Evolutionary conservation across 78 protist genomes (phyloP).

Genomic region (Pigoraptor vietnamica): DNA sequence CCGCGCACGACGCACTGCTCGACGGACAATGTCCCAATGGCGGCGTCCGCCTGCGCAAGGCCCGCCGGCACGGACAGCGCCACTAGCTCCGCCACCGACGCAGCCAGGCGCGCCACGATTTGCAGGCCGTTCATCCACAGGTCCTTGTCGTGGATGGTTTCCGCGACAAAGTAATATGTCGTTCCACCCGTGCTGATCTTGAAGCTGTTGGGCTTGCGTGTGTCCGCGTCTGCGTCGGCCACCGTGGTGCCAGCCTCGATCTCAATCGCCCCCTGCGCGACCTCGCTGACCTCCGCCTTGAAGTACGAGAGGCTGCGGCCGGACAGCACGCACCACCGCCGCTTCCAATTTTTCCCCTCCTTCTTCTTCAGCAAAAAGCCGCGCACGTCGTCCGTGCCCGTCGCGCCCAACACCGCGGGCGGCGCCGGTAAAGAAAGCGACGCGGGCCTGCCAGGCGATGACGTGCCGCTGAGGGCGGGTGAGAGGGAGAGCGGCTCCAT

Average conservation of each 20-base stretch:
- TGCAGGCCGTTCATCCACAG: not conserved
- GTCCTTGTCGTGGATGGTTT: not conserved
- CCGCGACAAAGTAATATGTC: not conserved
- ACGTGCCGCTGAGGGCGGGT: not conserved
- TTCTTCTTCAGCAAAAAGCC: not conserved
- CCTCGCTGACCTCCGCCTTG: not conserved
- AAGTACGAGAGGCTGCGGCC: not conserved
- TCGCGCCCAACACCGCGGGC: not conserved
- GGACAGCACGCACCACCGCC: not conserved
- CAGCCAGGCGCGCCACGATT: not conserved
- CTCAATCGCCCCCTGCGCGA: not conserved
- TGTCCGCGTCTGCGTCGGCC: not conserved
- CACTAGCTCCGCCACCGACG: not conserved
- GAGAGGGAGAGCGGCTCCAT: not conserved
- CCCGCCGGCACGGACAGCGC: not conserved
- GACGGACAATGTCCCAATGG: not conserved
- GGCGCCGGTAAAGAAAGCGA: not conserved
- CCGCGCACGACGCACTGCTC: not conserved
- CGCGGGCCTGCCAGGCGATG: not conserved
- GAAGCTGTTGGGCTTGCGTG: not conserved
- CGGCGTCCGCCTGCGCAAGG: not conserved
- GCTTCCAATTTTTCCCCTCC: conserved; percentile 8
- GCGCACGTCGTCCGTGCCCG: not conserved
- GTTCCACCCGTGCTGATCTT: not conserved
- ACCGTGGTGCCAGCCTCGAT: not conserved